Evolutionary conservation across 805 yeast species (phyloP).

Genomic region (Teunomyces atbi): DNA sequence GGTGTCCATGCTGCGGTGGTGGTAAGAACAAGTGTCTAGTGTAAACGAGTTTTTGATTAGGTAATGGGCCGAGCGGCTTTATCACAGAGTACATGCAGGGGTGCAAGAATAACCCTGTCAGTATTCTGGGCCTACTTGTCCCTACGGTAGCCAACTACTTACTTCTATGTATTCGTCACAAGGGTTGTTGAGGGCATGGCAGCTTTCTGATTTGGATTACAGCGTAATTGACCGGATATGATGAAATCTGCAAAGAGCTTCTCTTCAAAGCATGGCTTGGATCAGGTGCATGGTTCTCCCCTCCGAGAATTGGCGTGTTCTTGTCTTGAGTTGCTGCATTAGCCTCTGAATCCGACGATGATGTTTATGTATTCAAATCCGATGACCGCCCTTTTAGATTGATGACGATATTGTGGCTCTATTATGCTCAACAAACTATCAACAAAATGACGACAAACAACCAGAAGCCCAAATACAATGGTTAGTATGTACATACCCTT

Average conservation of each 20-base stretch:
- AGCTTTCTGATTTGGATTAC: too few species aligned
- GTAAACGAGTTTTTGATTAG: too few species aligned
- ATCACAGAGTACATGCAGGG: too few species aligned
- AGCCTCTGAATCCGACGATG: background rate
- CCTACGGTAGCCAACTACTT: too few species aligned
- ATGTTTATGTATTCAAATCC: background rate
- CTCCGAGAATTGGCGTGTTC: background rate
- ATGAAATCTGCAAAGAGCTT: background rate
- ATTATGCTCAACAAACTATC: background rate
- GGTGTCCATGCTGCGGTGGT: slow-evolving; percentile 1
- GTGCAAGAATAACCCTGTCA: too few species aligned
- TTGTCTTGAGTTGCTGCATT: background rate
- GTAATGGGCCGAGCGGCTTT: too few species aligned
- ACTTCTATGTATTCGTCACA: too few species aligned
- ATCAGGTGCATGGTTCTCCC: background rate
- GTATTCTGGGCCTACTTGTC: too few species aligned
- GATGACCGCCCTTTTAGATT: background rate
- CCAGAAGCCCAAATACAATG: background rate
- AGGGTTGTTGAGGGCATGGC: too few species aligned
- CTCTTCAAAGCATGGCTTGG: background rate
- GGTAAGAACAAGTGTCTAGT: background rate
- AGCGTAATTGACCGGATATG: background rate
- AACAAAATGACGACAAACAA: background rate
- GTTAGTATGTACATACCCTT: too few species aligned
- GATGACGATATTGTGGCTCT: background rate